Evolutionary conservation across 2,329 filamentous ascomycete species (phyloP), one percentile per base, ranked within the genome.

Genomic region (Fusarium albosuccineum): DNA sequence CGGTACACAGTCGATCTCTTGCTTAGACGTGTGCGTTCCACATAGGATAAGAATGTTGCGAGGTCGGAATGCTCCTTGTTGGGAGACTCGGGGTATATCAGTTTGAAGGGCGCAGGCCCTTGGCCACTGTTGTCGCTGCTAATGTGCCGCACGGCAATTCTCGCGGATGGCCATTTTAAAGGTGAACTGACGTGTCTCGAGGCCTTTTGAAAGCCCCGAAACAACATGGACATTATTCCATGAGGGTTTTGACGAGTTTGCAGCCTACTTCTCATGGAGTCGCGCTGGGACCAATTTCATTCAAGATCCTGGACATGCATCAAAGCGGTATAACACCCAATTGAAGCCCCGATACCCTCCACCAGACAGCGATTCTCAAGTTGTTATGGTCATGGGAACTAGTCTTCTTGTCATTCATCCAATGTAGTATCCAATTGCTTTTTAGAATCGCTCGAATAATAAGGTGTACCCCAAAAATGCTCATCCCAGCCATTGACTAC

Each of bases 11-110:
- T 88, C 14, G 86, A 88, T 5, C 76, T 79, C 1, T 81, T 76
- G 65, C 87, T 83, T 22, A 93, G 82, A 1, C 83, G 82, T 0
- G 80, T 83, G 50, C 85, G 85, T 17, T 82, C 75, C 6, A 89
- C 89, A 75, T 94, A 89, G 27, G 83, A 80, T 29, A 91, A 76
- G 75, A 93, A 95, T 0, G 89, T 87, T 1, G 81, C 68, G 5
- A 93, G 82, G 71, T 91, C 85, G 67, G 87, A 80, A 76, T 94
- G 92, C 45, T 87, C 80, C 26, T 78, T 75, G 44, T 77, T 80
- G 27, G 81, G 76, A 34, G 83, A 67, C 4, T 84, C 78, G 13
- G 86, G 84, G 67, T 84, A 86, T 34, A 77, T 71, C 33, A 78
- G 34, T 40, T 66, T 55, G 13, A 40, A 27, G 30, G 30, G 45